Base-by-base conservation (phyloP, 2,329 filamentous ascomycete species). In the Bipolaris cookei region DNA sequence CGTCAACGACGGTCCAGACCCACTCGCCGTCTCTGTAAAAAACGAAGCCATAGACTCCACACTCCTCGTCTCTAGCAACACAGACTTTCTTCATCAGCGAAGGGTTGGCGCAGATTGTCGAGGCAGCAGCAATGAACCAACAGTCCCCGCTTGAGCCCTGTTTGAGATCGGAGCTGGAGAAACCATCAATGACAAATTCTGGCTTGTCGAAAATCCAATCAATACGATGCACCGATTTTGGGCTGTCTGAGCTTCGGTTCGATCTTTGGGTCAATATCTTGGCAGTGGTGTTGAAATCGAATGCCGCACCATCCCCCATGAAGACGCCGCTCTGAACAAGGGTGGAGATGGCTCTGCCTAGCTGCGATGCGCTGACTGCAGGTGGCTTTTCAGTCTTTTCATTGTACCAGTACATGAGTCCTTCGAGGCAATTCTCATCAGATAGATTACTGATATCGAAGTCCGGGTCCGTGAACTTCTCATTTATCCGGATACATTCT, bases 1-100 rank as follows among this genome's bases (percentile, higher is more conserved):
- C 92, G 69, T 97, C 93, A 51, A 97, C 86, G 48, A 97, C 93
- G 44, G 90, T 93, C 71, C 91, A 92, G 56, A 94, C 90, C 92
- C 92, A 97, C 46, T 77, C 74, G 34, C 76, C 76, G 42, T 78
- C 76, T 50, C 91, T 83, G 74, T 90, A 86, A 69, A 95, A 94
- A 5, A 95, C 90, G 64, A 95, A 96, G 0, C 91, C 91, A 62
- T 95, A 95, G 0, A 94, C 90, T 4, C 91, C 91, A 3, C 92
- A 86, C 21, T 85, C 82, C 69, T 90, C 85, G 63, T 95, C 85
- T 20, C 85, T 83, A 3, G 85, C 88, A 32, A 95, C 90, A 63
- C 90, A 95, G 4, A 92, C 80, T 51, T 81, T 85, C 70, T 92
- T 84, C 49, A 95, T 90, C 45, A 94, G 76, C 0, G 84, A 84